Base-by-base conservation (phyloP, 1,139 yeast genomes). In the Debaryomycetaceae sp. region DNA sequence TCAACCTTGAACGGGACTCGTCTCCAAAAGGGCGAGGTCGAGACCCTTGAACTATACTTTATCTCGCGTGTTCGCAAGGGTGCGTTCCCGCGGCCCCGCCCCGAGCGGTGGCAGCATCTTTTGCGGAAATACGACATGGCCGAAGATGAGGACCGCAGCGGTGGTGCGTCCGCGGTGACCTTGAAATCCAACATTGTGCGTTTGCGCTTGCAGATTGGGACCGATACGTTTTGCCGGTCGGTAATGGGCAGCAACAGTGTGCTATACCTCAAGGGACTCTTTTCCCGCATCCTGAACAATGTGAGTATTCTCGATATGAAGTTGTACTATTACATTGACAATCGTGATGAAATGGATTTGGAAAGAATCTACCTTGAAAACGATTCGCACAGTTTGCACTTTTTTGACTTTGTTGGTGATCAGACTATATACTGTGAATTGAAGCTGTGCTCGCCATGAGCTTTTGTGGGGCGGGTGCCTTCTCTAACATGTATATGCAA, bases 11-110 rank as follows among this genome's bases (percentile, higher is more conserved):
- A 85, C 41, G 93, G 94, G 1, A 61, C 73, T 1, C 28, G 29
- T 0, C 51, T 82, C 5, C 45, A 56, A 2, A 33, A 33, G 1
- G 62, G 54, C 2, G 80, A 77, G 32, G 59, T 85, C 18, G 38
- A 37, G 2, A 80, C 77, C 37, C 77, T 82, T 0, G 94, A 83
- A 43, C 47, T 81, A 4, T 82, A 69, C 42, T 76, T 79, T 38
- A 58, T 79, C 21, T 63, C 76, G 2, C 63, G 64, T 37, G 73
- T 77, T 0, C 31, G 48, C 23, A 15, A 15, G 5, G 20, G 20
- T 7, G 8, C 10, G 6, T 18, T 6, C 8, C 5, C n/a, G 8
- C 10, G 14, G 18, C n/a, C 16, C n/a, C 11, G 8, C 7, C 8
- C 18, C 10, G 7, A 27, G 13, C 35, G 55, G 27, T 60, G 68